These are phyloP conservation scores for Solanum corneliomulleri DNA, from an alignment of 257 asterid species.

Conservation along the genomic window DNA sequence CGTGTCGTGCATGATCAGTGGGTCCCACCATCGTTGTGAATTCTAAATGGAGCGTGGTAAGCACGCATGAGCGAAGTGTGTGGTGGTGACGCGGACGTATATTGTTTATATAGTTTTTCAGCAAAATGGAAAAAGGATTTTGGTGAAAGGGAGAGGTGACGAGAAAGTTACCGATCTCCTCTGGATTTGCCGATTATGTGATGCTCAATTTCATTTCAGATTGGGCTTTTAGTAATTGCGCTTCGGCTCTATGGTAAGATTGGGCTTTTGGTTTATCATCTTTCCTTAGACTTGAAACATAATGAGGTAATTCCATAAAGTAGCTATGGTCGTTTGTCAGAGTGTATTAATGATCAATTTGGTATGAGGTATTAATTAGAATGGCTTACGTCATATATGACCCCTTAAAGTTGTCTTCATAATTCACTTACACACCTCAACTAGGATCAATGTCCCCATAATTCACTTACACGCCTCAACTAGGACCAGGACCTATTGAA, in stretches of 20 bases:
- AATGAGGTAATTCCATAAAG: no score
- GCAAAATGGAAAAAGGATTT: neutral
- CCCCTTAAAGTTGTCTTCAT: no score
- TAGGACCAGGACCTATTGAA: no score
- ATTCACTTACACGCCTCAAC: no score
- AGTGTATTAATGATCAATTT: no score
- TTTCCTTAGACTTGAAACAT: no score
- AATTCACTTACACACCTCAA: no score
- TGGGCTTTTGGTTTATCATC: neutral
- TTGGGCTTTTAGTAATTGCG: neutral
- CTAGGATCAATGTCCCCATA: no score
- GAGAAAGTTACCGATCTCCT: neutral
- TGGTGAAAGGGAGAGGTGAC: neutral
- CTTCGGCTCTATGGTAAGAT: neutral
- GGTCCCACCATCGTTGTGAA: neutral
- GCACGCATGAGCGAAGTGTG: neutral
- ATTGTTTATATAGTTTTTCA: constrained; percentile 17
- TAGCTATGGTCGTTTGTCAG: no score
- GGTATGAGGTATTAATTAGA: no score
- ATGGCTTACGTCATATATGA: no score
- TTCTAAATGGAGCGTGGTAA: neutral
- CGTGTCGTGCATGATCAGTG: neutral
- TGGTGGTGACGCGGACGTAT: neutral
- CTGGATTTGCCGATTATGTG: neutral
- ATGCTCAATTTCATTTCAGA: neutral